Evolutionary conservation across 129 eudicot genomes (phyloP).

Genomic region (Ambrosia artemisiifolia): DNA sequence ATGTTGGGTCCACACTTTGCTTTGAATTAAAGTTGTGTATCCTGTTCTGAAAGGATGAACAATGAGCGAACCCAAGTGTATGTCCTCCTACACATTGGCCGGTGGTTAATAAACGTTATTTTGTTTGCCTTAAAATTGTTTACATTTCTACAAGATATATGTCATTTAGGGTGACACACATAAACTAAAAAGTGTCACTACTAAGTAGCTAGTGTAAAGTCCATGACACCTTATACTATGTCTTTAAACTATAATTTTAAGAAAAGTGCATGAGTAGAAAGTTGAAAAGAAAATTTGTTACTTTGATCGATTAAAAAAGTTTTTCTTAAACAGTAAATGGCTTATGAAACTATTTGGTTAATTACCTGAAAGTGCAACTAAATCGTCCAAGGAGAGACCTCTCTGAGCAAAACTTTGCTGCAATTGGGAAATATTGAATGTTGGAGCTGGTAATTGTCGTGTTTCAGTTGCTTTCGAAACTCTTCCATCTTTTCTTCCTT

Average conservation of each 20-base stretch:
- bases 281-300: too few species aligned
- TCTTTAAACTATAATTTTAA: too few species aligned
- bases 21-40: conserved; percentile 46
- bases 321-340: too few species aligned
- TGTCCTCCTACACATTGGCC: conserved; percentile 53
- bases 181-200: too few species aligned
- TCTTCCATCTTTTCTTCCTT: conserved; percentile 82
- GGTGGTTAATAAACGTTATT: not conserved
- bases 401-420: conserved; percentile 75
- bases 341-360: too few species aligned
- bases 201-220: too few species aligned
- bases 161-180: not conserved
- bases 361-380: conserved; percentile 84
- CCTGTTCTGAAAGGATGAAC: conserved; percentile 73
- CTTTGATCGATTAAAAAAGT: too few species aligned
- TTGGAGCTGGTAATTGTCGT: conserved; percentile 61
- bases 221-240: too few species aligned
- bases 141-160: not conserved
- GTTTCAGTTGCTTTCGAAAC: conserved; percentile 59
- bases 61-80: conserved; percentile 71
- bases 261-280: too few species aligned
- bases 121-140: not conserved
- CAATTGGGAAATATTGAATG: conserved; percentile 67
- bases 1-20: conserved; percentile 34
- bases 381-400: conserved; percentile 72